Base-by-base conservation (phyloP, 2,329 filamentous ascomycete species). In the Teratosphaeria gauchensis region DNA sequence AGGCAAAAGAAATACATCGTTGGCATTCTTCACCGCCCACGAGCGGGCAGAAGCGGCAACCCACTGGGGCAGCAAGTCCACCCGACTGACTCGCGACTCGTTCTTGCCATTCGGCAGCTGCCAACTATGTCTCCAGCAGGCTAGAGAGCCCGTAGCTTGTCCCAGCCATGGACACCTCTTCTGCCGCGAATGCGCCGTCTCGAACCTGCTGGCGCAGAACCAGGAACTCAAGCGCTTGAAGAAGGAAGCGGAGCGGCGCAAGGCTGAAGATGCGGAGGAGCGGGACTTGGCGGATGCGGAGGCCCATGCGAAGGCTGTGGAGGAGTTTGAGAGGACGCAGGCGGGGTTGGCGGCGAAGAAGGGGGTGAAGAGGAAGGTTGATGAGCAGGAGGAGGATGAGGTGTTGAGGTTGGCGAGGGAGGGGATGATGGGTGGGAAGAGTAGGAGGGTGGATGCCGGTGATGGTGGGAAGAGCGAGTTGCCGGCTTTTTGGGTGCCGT, bases 401-500 rank as follows among this genome's bases (percentile, higher is more conserved):
- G 76, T 95, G 56, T 78, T 82, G 63, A 80, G 85, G 51, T 85
- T 91, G 66, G 86, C 86, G 3, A 76, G 77, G 57, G 83, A 86
- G 59, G 90, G 95, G 70, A 82, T 84, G 61, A 78, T 35, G 52
- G 52, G 52, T 32, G 52, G 81, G 35, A 88, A 87, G 69, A 84
- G 87, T 24, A 84, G 86, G 66, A 84, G 81, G 61, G 84, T 84
- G 21, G 81, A 94, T 59, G 54, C 60, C 2, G 72, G 82, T 83
- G 64, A 80, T 80, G 56, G 88, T 84, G 42, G 19, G 16, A 69
- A 85, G 79, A 62, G 84, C 83, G 53, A 82, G 92, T 61, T 96
- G 0, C 89, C 90, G 0, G 95, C 90, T 0, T 97, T 97, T 75
- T 97, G 92, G 94, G 87, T 92, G 1, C 92, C 91, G 0, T 89